Evolutionary conservation across 495 filamentous ascomycete species (phyloP).

Genomic region (Penicillium macrosclerotiorum): DNA sequence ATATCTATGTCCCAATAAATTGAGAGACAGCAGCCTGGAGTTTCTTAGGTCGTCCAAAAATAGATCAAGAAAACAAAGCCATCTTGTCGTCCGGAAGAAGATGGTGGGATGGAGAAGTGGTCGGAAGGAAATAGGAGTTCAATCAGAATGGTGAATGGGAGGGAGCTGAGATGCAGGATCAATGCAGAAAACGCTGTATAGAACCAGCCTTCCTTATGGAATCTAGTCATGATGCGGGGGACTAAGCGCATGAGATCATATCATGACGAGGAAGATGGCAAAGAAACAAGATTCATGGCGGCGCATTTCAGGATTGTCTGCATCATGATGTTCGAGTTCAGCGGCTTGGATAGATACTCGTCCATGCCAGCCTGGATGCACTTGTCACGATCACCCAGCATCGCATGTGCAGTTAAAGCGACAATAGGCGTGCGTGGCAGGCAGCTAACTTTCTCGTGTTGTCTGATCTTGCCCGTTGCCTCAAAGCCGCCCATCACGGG

Average conservation of each 20-base stretch:
- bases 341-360: slow-evolving; percentile 78
- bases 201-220: no score
- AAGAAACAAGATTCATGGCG: slow-evolving; percentile 16
- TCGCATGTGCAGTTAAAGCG: slow-evolving; percentile 79
- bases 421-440: slow-evolving; percentile 65
- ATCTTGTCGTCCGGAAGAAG: no score
- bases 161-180: no score
- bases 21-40: no score
- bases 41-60: no score
- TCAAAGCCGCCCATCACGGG: slow-evolving; percentile 77
- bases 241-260: not conserved
- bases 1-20: no score
- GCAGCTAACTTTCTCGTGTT: slow-evolving; percentile 49
- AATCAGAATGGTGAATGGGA: no score
- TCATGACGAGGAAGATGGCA: not conserved
- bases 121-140: no score
- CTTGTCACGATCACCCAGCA: slow-evolving; percentile 78
- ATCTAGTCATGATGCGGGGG: no score
- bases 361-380: slow-evolving; percentile 78
- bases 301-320: slow-evolving; percentile 66
- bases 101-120: no score
- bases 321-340: slow-evolving; percentile 65
- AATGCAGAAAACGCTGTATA: no score
- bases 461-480: slow-evolving; percentile 69
- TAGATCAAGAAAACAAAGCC: no score